phyloP scores from a whole-genome alignment of 192 early-diverging fungal species.

The Funneliformis geosporum region DNA sequence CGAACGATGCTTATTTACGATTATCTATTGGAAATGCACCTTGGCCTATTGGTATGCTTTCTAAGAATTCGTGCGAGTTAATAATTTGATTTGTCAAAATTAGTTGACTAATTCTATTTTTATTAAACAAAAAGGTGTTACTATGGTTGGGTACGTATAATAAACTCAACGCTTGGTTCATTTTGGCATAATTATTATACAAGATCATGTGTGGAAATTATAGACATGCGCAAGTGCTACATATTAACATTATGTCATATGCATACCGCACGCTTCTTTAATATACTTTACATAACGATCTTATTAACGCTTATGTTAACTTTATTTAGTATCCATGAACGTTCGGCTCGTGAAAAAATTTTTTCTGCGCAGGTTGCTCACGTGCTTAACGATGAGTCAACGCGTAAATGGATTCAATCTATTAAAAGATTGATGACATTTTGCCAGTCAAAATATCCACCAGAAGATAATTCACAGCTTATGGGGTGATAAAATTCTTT shows the following conservation, averaged over 20 bases:
- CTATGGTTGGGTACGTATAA: slow-evolving; percentile 79
- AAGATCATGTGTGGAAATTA: too few relatives aligned
- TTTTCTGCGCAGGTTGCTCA: slow-evolving; percentile 93
- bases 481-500: slow-evolving; percentile 22
- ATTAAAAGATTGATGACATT: slow-evolving; percentile 97
- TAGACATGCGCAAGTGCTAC: too few relatives aligned
- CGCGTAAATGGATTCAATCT: slow-evolving; percentile 98
- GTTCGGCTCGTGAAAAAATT: slow-evolving; percentile 97
- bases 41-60: slow-evolving; percentile 84
- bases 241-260: too few relatives aligned
- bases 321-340: slow-evolving; percentile 85
- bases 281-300: too few relatives aligned
- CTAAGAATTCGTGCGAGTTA: background rate
- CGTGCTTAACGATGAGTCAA: slow-evolving; percentile 94
- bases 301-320: background rate
- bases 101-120: background rate
- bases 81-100: background rate
- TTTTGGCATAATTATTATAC: too few relatives aligned
- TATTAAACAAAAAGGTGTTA: slow-evolving; percentile 54
- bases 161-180: background rate
- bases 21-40: slow-evolving; percentile 97
- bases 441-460: slow-evolving; percentile 89
- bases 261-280: too few relatives aligned
- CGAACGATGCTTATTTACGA: slow-evolving; percentile 91
- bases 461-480: slow-evolving; percentile 53